Evolutionary conservation across 495 filamentous ascomycete genomes (phyloP).

Genomic region (Trichoderma reesei): DNA sequence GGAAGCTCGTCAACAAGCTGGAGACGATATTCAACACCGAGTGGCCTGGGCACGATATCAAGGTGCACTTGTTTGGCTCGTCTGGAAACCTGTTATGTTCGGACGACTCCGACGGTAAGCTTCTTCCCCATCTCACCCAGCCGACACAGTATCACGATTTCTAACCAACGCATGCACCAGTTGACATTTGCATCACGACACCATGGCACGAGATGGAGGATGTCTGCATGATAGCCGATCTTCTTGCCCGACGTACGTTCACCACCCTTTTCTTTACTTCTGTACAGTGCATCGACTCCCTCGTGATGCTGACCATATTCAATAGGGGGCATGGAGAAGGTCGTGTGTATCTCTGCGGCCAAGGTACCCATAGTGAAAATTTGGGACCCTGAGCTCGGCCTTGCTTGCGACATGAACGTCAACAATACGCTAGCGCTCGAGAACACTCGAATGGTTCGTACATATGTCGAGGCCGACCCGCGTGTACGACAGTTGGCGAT

Average conservation of each 20-base stretch:
- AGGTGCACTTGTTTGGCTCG: constrained; percentile 90
- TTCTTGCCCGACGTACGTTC: constrained; percentile 69
- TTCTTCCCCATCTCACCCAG: background rate
- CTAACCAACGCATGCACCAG: constrained; percentile 42
- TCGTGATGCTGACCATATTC: constrained; percentile 16
- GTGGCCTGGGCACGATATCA: constrained; percentile 86
- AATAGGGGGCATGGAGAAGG: constrained; percentile 88
- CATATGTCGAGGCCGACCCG: constrained; percentile 88
- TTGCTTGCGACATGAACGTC: constrained; percentile 98
- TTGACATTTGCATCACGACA: constrained; percentile 96
- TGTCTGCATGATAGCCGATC: constrained; percentile 78
- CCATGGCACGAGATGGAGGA: constrained; percentile 70
- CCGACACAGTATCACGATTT: background rate
- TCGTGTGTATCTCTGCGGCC: constrained; percentile 84
- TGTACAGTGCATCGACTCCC: background rate
- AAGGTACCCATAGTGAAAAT: constrained; percentile 99
- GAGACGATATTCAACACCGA: constrained; percentile 76
- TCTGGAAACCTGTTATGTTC: constrained; percentile 93
- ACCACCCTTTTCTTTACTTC: background rate
- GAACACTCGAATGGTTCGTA: constrained; percentile 97
- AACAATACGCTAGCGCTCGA: constrained; percentile 92
- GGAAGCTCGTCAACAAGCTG: constrained; percentile 71
- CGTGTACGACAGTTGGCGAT: constrained; percentile 86
- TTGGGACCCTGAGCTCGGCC: constrained; percentile 84
- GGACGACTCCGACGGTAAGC: constrained; percentile 89